Conservation (phyloP, 495 filamentous ascomycete species). For the Aspergillus ellipticus region DNA sequence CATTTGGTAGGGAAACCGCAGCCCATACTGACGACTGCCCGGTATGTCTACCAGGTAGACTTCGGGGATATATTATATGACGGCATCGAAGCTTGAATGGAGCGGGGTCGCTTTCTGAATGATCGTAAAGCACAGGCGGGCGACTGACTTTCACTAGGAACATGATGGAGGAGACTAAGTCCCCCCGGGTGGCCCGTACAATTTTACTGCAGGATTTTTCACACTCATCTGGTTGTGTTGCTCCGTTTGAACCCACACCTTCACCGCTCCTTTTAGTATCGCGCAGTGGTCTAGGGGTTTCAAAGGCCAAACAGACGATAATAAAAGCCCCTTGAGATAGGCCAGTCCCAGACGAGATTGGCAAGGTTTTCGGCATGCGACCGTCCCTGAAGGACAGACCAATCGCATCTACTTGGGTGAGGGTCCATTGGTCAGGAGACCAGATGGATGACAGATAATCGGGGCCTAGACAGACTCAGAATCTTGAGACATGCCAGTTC, state of each 20-base stretch:
- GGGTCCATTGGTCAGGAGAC: neutral
- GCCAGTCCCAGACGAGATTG: conserved; percentile 14
- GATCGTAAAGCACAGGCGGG: neutral
- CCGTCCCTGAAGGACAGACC: conserved; percentile 8
- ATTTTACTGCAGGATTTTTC: conserved; percentile 2
- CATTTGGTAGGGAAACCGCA: neutral
- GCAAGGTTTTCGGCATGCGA: conserved; percentile 14
- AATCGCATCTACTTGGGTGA: conserved; percentile 13
- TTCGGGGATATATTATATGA: neutral
- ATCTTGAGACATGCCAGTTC: conserved; percentile 2
- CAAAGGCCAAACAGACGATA: conserved; percentile 16
- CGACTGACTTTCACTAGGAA: neutral
- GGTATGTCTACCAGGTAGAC: neutral
- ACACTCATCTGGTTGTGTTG: conserved; percentile 1
- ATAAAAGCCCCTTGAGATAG: conserved; percentile 12
- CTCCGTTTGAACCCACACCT: conserved; percentile 1
- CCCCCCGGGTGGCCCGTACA: neutral
- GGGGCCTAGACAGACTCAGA: conserved; percentile 12
- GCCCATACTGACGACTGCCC: neutral
- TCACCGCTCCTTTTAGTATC: conserved; percentile 21
- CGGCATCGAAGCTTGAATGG: neutral
- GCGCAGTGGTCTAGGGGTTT: conserved; percentile 4
- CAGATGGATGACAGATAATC: conserved; percentile 7
- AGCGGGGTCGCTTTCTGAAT: neutral
- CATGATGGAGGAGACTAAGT: neutral